Evolutionary conservation across 73 alveolate genomes (phyloP), one percentile per base, ranked within the genome.

Genomic region (Breviolum minutum): DNA sequence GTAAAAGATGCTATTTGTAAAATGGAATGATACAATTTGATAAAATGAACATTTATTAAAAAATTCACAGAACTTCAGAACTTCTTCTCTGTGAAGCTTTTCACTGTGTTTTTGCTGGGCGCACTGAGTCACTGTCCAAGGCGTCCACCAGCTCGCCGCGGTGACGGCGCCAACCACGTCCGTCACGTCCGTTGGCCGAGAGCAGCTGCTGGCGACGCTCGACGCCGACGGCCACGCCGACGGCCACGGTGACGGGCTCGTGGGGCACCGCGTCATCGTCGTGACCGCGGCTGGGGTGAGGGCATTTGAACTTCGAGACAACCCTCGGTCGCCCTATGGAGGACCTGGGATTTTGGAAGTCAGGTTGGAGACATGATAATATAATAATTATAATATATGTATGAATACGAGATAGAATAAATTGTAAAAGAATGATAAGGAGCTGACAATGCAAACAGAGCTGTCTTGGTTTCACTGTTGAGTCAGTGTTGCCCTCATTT

Each of bases 281-380:
- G 95, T 88, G 54, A 69, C 95, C 11, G 95, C 95, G 62, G 61
- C 63, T 7, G 95, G 95, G 60, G 95, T 88, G 82, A 88, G 61
- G 86, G 95, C 95, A 86, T 88, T 88, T 24, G 95, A 88, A 60
- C 85, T 88, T 26, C 84, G 71, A 7, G 95, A 88, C 86, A 88
- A 88, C 70, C 95, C 86, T 12, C 95, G 95, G 86, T 88, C 95
- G 64, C 86, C 95, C 20, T 22, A 68, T 40, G 74, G 68, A 73
- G 86, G 95, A 61, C 20, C 54, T n/a, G n/a, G n/a, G 54, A 40
- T 16, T 69, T 24, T 16, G 27, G 79, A 16, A 69, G 27, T 69
- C 27, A 24, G 26, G 26, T 16, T 24, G 27, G 1, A 16, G 79
- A 69, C 19, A 8, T 71, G 26, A 27, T 26, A n/a, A n/a, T n/a